Evolutionary conservation across 1,284 basidiomycete species (phyloP), one percentile per base, ranked within the genome.

Genomic region (Pseudomicrostroma phylloplanum): DNA sequence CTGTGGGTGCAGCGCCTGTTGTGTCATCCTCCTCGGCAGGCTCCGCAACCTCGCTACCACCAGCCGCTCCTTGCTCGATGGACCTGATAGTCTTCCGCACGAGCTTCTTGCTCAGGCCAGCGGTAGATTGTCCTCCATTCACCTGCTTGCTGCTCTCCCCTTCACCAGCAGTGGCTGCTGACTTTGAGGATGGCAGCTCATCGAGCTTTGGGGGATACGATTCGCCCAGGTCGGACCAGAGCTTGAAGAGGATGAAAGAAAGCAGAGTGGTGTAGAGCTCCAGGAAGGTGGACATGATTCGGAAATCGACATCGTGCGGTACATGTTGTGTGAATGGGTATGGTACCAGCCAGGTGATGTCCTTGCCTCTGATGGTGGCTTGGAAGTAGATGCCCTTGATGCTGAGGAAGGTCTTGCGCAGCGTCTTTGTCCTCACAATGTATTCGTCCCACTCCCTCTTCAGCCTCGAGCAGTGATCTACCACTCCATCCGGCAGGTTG

Each of bases 361-460:
- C 87, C 81, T 98, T 91, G 69, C 92, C 93, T 83, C 90, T 86
- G 36, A 97, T 85, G 78, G 96, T 91, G 13, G 91, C 92, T 81
- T 98, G 94, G 81, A 96, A 97, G 81, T 98, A 99, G 63, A 98
- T 87, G 55, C 96, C 96, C 82, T 98, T 98, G 81, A 99, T 96
- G 57, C 92, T 94, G 62, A 99, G 84, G 82, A 99, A 98, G 39
- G 89, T 86, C 81, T 96, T 96, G 64, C 89, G 86, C 48, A 98
- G 84, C 9, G 89, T 85, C 71, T 85, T 85, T 0, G 91, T 88
- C 76, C 91, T 89, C 86, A 97, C 92, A 56, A 96, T 85, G 82
- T 94, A 98, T 48, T 96, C 83, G 80, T 96, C 91, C 80, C 80
- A 82, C 60, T 82, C 80, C 57, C 80, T 77, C 49, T 71, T 72